These are phyloP conservation scores for Neoboletus subvelutipes DNA, from an alignment of 768 basidiomycete genomes.

Conservation along the genomic window DNA sequence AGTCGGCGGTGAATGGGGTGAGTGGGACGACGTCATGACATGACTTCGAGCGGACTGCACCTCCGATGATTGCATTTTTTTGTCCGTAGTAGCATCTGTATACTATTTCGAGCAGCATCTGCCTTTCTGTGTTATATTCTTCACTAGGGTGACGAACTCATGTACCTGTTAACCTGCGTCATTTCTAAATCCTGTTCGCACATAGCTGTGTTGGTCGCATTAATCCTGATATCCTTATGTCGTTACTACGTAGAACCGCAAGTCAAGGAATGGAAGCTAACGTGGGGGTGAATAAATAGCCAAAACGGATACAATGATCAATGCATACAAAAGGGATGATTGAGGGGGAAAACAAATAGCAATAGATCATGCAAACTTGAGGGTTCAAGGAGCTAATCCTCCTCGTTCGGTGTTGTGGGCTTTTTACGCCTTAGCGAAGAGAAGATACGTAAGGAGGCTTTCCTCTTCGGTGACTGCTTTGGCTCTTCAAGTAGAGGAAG, in stretches of 20 bases:
- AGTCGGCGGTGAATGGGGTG: slow-evolving; percentile 69
- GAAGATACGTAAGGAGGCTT: slow-evolving; percentile 30
- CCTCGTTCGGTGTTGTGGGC: slow-evolving; percentile 30
- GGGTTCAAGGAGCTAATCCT: slow-evolving; percentile 9
- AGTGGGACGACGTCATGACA: slow-evolving; percentile 65
- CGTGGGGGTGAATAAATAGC: slow-evolving; percentile 25
- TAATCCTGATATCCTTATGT: slow-evolving; percentile 22
- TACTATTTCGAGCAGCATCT: slow-evolving; percentile 6
- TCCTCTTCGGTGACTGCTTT: slow-evolving; percentile 25
- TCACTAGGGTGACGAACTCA: not conserved
- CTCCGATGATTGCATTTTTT: not conserved
- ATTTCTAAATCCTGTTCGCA: slow-evolving; percentile 3
- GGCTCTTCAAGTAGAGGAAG: slow-evolving; percentile 24
- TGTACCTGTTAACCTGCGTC: not conserved
- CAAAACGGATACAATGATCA: slow-evolving; percentile 20
- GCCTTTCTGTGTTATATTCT: not conserved
- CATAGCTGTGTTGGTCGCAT: slow-evolving; percentile 9
- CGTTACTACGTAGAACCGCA: slow-evolving; percentile 8
- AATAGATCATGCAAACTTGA: slow-evolving; percentile 24
- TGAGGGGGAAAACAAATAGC: slow-evolving; percentile 21
- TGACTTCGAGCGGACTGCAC: slow-evolving; percentile 25
- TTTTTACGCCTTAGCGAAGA: slow-evolving; percentile 35
- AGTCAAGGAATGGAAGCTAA: slow-evolving; percentile 11
- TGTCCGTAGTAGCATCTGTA: slow-evolving; percentile 14
- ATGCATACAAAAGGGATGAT: slow-evolving; percentile 19